These are phyloP conservation scores for Quercus wislizeni DNA, from an alignment of 306 rosid species.

Conservation along the genomic window DNA sequence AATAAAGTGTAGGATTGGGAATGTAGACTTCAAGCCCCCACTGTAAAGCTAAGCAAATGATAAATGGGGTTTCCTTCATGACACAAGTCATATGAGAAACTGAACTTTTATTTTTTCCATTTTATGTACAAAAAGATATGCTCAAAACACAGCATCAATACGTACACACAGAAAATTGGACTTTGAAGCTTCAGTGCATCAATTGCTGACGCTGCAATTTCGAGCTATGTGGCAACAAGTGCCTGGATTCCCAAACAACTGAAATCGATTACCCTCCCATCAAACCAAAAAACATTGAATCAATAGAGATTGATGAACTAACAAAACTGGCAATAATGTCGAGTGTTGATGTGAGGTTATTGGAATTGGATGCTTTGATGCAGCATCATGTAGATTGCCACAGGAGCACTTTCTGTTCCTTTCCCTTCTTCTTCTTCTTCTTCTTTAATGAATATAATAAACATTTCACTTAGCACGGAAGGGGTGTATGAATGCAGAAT, in stretches of 20 bases:
- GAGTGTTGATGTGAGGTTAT: too few relatives aligned
- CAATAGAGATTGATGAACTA: too few relatives aligned
- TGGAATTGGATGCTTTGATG: background rate
- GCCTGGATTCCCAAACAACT: background rate
- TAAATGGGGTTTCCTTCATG: background rate
- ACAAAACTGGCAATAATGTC: too few relatives aligned
- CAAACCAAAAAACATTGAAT: too few relatives aligned
- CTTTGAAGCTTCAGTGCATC: background rate
- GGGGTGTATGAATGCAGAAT: slow-evolving; percentile 90
- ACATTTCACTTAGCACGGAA: slow-evolving; percentile 28
- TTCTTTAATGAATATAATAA: background rate
- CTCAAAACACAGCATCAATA: too few relatives aligned
- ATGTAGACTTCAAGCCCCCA: background rate
- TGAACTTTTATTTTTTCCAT: background rate
- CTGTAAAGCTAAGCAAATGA: background rate
- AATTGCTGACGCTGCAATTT: background rate
- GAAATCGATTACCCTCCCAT: background rate
- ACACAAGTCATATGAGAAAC: background rate
- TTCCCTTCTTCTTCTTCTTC: background rate
- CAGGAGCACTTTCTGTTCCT: background rate
- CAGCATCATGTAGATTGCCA: background rate
- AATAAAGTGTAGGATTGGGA: background rate
- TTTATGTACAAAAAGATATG: background rate
- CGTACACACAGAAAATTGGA: too few relatives aligned
- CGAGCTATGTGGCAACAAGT: background rate